Conservation (phyloP, 768 basidiomycete genomes). For the Cyclocybe aegerita region DNA sequence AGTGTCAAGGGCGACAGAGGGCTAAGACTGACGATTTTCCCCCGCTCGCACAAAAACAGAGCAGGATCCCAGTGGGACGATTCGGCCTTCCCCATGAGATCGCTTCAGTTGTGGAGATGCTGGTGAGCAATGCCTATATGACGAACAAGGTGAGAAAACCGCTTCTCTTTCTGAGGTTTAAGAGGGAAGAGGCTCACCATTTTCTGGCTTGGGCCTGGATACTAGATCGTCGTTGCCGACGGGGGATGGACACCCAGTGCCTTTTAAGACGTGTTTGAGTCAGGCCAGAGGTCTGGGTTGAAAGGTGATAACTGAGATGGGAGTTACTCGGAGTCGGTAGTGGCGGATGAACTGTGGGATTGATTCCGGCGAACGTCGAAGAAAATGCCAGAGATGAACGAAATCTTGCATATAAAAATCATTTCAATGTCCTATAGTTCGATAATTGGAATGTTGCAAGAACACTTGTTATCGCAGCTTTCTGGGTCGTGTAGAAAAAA, state of each 20-base stretch:
- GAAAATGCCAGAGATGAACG: too few relatives aligned
- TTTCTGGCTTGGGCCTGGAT: too few relatives aligned
- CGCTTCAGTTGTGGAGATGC: constrained; percentile 48
- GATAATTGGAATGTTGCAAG: too few relatives aligned
- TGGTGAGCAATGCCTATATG: constrained; percentile 53
- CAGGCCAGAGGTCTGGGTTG: neutral
- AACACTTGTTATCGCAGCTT: neutral
- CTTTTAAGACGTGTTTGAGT: constrained; percentile 21
- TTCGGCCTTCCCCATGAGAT: constrained; percentile 52
- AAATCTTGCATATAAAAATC: too few relatives aligned
- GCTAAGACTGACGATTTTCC: too few relatives aligned
- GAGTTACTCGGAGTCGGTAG: too few relatives aligned
- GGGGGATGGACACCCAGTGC: constrained; percentile 45
- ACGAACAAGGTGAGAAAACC: constrained; percentile 48
- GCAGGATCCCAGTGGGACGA: constrained; percentile 48
- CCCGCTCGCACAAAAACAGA: constrained; percentile 21
- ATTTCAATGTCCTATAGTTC: too few relatives aligned
- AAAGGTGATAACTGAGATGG: neutral
- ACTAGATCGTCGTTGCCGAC: constrained; percentile 45
- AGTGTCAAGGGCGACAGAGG: too few relatives aligned
- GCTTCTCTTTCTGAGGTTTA: neutral
- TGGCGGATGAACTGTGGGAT: too few relatives aligned
- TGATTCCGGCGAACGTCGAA: too few relatives aligned
- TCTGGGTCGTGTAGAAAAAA: too few relatives aligned
- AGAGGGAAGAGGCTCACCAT: too few relatives aligned